A percentile compares a stretch with the other conserved stretches of the same genome.
Conservation (phyloP, 2,329 filamentous ascomycete species). For the Lasiodiplodia hormozganensis region DNA sequence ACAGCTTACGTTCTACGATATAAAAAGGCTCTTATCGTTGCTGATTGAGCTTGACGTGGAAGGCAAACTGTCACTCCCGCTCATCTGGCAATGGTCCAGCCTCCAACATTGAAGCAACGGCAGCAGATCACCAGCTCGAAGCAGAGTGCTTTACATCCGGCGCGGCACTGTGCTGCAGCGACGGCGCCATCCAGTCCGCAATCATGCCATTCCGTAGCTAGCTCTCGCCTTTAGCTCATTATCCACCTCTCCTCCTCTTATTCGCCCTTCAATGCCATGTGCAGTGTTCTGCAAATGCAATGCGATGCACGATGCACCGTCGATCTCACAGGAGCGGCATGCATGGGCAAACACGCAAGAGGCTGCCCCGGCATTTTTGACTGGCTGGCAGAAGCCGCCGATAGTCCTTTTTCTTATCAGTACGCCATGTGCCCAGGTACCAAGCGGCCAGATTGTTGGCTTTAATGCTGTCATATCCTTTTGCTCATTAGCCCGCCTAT, state of each 20-base stretch:
- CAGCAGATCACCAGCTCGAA: background rate
- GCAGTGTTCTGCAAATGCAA: background rate
- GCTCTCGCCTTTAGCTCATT: background rate
- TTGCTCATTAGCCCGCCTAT: background rate
- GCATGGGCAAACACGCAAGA: background rate
- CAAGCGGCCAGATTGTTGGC: background rate
- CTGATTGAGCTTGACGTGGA: no score
- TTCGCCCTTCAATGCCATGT: background rate
- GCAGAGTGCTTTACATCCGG: background rate
- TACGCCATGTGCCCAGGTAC: background rate
- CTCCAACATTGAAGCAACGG: background rate
- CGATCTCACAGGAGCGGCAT: background rate
- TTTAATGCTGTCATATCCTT: background rate
- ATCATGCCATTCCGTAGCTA: background rate
- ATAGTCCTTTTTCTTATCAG: conserved; percentile 10
- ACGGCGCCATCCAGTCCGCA: no score
- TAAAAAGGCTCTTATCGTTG: no score
- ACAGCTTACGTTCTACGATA: no score
- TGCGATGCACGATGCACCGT: conserved; percentile 8
- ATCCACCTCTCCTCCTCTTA: background rate
- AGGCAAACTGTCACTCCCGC: no score
- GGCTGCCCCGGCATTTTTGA: background rate
- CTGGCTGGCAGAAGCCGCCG: background rate
- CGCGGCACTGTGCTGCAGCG: background rate
- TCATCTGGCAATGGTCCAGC: background rate